Evolutionary conservation across 2,329 filamentous ascomycete species (phyloP).

Genomic region (Trichoderma oligosporum): DNA sequence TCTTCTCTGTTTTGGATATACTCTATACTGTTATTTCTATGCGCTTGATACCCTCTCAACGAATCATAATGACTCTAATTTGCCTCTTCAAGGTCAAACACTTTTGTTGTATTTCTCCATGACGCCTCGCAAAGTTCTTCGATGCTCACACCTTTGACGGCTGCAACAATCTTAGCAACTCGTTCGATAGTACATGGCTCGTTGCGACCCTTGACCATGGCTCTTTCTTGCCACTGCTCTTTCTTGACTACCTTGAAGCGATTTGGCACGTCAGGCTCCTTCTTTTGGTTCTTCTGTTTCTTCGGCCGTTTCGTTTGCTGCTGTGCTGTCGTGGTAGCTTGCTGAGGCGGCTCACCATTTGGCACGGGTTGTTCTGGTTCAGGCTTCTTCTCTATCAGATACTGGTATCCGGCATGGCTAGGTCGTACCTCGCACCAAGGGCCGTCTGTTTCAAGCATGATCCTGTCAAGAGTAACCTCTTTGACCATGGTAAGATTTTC

Average conservation of each 20-base stretch:
- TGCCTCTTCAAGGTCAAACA: conserved; percentile 64
- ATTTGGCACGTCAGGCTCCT: conserved; percentile 63
- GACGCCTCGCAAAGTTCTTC: conserved; percentile 83
- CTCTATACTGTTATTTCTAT: conserved; percentile 22
- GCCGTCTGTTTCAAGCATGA: conserved; percentile 96
- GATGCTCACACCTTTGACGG: conserved; percentile 73
- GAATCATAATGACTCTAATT: conserved; percentile 9
- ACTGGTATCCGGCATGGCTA: conserved; percentile 79
- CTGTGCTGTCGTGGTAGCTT: conserved; percentile 20
- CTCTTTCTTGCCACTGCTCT: conserved; percentile 84
- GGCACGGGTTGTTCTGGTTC: conserved; percentile 24
- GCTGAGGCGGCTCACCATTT: conserved; percentile 25
- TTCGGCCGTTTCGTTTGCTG: conserved; percentile 33
- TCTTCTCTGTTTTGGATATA: conserved; percentile 22
- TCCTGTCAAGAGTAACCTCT: conserved; percentile 68
- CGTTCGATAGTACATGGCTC: conserved; percentile 84
- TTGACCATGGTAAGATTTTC: conserved; percentile 86
- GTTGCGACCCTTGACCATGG: conserved; percentile 92
- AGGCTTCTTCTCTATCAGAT: conserved; percentile 47
- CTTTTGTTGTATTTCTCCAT: conserved; percentile 74
- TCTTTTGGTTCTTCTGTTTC: conserved; percentile 52
- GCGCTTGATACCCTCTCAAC: conserved; percentile 31
- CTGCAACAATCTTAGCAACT: conserved; percentile 84
- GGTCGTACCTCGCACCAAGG: conserved; percentile 96
- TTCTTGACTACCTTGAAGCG: conserved; percentile 87